Evolutionary conservation across 83 land plant genomes (phyloP).

Genomic region (Diphasiastrum complanatum): DNA sequence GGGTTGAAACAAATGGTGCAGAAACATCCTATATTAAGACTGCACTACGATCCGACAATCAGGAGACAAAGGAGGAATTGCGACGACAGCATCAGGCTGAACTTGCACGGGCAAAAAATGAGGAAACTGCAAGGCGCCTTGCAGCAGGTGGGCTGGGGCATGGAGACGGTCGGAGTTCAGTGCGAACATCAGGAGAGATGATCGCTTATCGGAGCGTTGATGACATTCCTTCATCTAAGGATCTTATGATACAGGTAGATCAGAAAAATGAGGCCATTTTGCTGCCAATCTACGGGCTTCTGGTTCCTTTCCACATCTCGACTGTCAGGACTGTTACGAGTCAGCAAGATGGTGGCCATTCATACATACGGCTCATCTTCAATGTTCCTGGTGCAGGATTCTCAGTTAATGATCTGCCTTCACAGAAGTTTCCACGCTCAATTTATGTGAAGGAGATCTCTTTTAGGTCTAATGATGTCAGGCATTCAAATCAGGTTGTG

Average conservation of each 20-base stretch:
- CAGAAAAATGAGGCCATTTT: slow-evolving; percentile 79
- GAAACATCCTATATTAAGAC: slow-evolving; percentile 46
- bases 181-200: slow-evolving; percentile 49
- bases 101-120: slow-evolving; percentile 89
- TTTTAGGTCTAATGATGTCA: slow-evolving; percentile 65
- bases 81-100: slow-evolving; percentile 90
- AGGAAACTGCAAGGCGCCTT: slow-evolving; percentile 85
- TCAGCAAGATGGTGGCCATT: slow-evolving; percentile 65
- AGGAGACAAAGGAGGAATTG: slow-evolving; percentile 79
- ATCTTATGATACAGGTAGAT: slow-evolving; percentile 81
- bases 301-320: slow-evolving; percentile 92
- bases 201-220: slow-evolving; percentile 76
- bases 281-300: slow-evolving; percentile 69
- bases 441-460: slow-evolving; percentile 56
- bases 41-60: slow-evolving; percentile 74
- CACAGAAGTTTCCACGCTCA: slow-evolving; percentile 45
- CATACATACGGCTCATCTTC: slow-evolving; percentile 70
- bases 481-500: slow-evolving; percentile 68
- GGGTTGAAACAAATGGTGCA: slow-evolving; percentile 34
- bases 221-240: slow-evolving; percentile 58
- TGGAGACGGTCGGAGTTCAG: slow-evolving; percentile 51
- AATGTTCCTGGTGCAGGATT: slow-evolving; percentile 90
- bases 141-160: slow-evolving; percentile 66
- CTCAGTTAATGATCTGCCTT: slow-evolving; percentile 54
- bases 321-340: slow-evolving; percentile 72